Evolutionary conservation across 2,329 filamentous ascomycete species (phyloP).

Genomic region (Triangularia verruculosa): DNA sequence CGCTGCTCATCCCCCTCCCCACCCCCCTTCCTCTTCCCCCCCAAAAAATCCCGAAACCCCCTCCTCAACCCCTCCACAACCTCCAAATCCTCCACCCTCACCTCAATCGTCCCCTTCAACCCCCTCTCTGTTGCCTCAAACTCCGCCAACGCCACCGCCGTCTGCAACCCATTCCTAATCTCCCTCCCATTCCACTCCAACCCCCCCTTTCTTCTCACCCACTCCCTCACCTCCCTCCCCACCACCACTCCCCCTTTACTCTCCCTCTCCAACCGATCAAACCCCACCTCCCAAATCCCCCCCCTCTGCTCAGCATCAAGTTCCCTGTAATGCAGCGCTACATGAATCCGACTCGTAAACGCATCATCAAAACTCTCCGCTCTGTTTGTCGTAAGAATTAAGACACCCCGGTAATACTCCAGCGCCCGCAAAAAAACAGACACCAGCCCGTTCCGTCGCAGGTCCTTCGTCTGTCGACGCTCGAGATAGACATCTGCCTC

Average conservation of each 20-base stretch:
- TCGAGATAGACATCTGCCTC: constrained; percentile 62
- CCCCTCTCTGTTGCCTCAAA: constrained; percentile 38
- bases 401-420: constrained; percentile 50
- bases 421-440: constrained; percentile 49
- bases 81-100: constrained; percentile 37
- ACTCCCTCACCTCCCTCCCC: neutral
- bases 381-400: constrained; percentile 51
- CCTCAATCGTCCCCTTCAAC: constrained; percentile 28
- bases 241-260: neutral
- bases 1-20: neutral
- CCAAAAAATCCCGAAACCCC: constrained; percentile 37
- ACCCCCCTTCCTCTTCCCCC: neutral
- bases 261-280: constrained; percentile 39
- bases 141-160: constrained; percentile 44
- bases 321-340: constrained; percentile 45
- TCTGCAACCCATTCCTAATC: constrained; percentile 40
- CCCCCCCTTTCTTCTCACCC: neutral
- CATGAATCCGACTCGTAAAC: constrained; percentile 49
- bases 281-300: constrained; percentile 45
- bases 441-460: constrained; percentile 47
- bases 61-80: constrained; percentile 39
- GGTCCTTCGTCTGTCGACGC: constrained; percentile 43
- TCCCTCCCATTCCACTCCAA: constrained; percentile 29
- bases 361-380: constrained; percentile 47
- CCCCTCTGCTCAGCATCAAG: constrained; percentile 42